These are phyloP conservation scores for Debaryomyces coudertii DNA, from an alignment of 1,139 yeast genomes.

Conservation along the genomic window DNA sequence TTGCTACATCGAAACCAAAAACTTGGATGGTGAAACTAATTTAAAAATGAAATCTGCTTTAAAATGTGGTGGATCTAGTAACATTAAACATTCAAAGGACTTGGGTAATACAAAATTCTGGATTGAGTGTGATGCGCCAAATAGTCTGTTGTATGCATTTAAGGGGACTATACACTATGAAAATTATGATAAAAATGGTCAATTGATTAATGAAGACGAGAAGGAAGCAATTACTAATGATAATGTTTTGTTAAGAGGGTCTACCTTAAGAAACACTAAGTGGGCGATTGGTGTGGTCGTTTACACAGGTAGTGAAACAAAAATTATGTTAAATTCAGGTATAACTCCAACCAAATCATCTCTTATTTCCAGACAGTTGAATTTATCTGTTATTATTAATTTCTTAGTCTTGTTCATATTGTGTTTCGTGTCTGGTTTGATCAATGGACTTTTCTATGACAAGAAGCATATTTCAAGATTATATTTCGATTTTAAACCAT, in stretches of 20 bases:
- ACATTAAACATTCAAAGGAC: slow-evolving; percentile 68
- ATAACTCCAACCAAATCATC: slow-evolving; percentile 88
- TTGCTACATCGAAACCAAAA: slow-evolving; percentile 92
- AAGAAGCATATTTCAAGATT: slow-evolving; percentile 56
- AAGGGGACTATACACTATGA: slow-evolving; percentile 80
- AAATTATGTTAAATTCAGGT: slow-evolving; percentile 93
- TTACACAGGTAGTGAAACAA: slow-evolving; percentile 89
- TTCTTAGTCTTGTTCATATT: slow-evolving; percentile 72
- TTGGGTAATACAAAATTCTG: slow-evolving; percentile 75
- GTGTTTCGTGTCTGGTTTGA: slow-evolving; percentile 80
- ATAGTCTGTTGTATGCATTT: slow-evolving; percentile 79
- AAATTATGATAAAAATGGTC: slow-evolving; percentile 41
- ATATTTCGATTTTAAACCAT: slow-evolving; percentile 64
- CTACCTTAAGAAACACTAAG: slow-evolving; percentile 86
- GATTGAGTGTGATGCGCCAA: slow-evolving; percentile 92
- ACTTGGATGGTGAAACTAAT: slow-evolving; percentile 95
- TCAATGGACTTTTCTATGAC: slow-evolving; percentile 77
- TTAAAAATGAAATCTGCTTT: slow-evolving; percentile 79
- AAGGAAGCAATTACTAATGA: slow-evolving; percentile 79
- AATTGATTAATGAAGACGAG: slow-evolving; percentile 46
- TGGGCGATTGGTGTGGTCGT: slow-evolving; percentile 92
- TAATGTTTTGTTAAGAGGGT: slow-evolving; percentile 84
- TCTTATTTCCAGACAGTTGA: slow-evolving; percentile 80
- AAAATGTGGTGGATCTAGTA: slow-evolving; percentile 60
- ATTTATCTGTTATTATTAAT: slow-evolving; percentile 78